Percentiles rank a stretch among this genome's conserved stretches.
These are phyloP conservation scores for Phanerochaete carnosa DNA, from an alignment of 768 basidiomycete genomes.

Conservation along the genomic window DNA sequence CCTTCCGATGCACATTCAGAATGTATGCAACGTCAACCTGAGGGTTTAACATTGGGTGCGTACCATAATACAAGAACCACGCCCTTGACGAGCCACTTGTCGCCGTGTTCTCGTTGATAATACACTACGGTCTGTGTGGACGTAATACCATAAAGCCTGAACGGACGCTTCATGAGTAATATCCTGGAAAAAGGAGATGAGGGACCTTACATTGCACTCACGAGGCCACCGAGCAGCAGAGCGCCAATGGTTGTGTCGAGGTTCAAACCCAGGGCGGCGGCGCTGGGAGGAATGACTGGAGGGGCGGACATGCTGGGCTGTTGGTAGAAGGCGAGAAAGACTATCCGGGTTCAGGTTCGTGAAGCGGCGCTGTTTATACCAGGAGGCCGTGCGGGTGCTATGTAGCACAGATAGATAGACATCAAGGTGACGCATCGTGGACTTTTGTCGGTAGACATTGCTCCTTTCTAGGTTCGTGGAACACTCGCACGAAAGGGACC, in stretches of 20 bases:
- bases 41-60: neutral
- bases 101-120: conserved; percentile 5
- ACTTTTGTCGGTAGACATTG: conserved; percentile 4
- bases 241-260: conserved; percentile 37
- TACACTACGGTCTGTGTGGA: conserved; percentile 17
- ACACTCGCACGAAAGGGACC: neutral
- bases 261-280: neutral
- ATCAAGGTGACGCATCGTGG: neutral
- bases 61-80: neutral
- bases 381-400: neutral
- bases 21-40: too few relatives aligned
- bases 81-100: conserved; percentile 4
- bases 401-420: neutral
- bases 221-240: conserved; percentile 49
- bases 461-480: neutral
- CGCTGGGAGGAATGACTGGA: neutral
- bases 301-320: neutral
- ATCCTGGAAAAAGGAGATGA: neutral
- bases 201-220: conserved; percentile 48
- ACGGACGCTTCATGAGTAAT: neutral
- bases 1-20: conserved; percentile 31
- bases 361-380: neutral
- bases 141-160: conserved; percentile 10
- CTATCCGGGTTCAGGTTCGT: neutral
- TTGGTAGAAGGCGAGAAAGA: neutral